Base-by-base conservation (phyloP, 306 rosid species). In the Alnus rubra region DNA sequence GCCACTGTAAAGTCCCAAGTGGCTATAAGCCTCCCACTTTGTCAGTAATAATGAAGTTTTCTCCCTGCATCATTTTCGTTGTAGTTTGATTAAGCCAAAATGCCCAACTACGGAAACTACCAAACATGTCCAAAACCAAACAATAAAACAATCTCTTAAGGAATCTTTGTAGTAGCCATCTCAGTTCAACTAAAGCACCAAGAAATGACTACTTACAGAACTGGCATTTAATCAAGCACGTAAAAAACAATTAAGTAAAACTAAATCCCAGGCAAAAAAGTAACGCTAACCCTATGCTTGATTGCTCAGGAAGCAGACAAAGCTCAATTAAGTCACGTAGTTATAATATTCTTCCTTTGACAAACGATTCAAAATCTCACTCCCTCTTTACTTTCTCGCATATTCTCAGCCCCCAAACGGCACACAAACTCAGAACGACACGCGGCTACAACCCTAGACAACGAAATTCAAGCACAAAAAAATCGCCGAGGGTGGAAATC, bases 31-130 rank as follows among this genome's bases (percentile, higher is more conserved):
- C 83, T 69, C 82, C 74, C 59, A 56, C 60, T 73, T 18, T 12
- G 23, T n/a, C 9, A 28, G 70, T 74, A 53, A 48, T 19, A 30
- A 78, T 35, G 65, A 45, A 10, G 52, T 35, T 68, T 71, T 63
- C 42, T 65, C 60, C 80, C 89, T 84, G 87, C 87, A 79, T 54
- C 82, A 79, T 77, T 72, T 53, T 44, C 71, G 71, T 50, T 77
- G 49, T 6, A 74, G 2, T 74, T 62, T 59, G 30, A 55, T 82
- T 60, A 83, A 73, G 7, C 59, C 47, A 71, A 16, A 30, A 59
- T 16, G 71, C 23, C 51, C 71, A 39, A 54, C 10, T 69, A 39
- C 18, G 23, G 42, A 52, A 68, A 16, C 12, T 11, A 53, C 19
- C 4, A 15, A 30, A 7, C 60, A 80, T 70, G 31, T 62, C 69